Evolutionary conservation across 371 early-diverging fungal genomes (phyloP), one percentile per base, ranked within the genome.

Genomic region (Neoconidiobolus thromboides): DNA sequence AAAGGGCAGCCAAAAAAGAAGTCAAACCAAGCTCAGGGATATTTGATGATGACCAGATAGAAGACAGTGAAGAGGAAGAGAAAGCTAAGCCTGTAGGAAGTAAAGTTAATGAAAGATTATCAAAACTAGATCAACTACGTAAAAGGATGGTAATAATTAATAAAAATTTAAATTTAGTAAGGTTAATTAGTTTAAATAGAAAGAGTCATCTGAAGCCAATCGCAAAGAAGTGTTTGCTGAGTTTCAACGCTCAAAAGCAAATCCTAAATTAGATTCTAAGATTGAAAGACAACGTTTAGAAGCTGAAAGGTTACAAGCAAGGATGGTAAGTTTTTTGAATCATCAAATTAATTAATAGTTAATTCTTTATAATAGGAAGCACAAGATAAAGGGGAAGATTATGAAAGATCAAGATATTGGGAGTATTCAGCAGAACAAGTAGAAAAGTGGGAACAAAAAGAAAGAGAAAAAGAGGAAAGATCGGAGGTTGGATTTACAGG

Each of bases 391-490:
- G 93, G 90, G 2, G 74, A 76, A 39, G 90, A 93, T 65, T 89
- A 81, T 64, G 89, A 91, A 65, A 76, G 96, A 41, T 73, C 77
- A 3, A 76, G 83, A 62, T 83, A 80, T 59, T 80, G 87, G 85
- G 76, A 78, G 40, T 93, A 89, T 63, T 85, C 90, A 46, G 86
- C 81, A 1, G 93, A 95, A 67, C 78, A 79, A 6, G 91, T 89
- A 0, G 91, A 90, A 60, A 71, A 73, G 43, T 95, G 91, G 85
- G 83, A 93, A 47, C 78, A 82, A 64, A 89, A 82, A 69, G 73
- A 82, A 74, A 76, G 74, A 12, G 74, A 77, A 61, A 83, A 82
- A 59, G 78, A 70, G 38, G 69, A 75, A 57, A 67, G 78, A 49
- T 74, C 74, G 40, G 85, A 91, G 52, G 74, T 73, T 59, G 89